These are phyloP conservation scores for Mycena metata DNA, from an alignment of 768 basidiomycete genomes.

Conservation along the genomic window DNA sequence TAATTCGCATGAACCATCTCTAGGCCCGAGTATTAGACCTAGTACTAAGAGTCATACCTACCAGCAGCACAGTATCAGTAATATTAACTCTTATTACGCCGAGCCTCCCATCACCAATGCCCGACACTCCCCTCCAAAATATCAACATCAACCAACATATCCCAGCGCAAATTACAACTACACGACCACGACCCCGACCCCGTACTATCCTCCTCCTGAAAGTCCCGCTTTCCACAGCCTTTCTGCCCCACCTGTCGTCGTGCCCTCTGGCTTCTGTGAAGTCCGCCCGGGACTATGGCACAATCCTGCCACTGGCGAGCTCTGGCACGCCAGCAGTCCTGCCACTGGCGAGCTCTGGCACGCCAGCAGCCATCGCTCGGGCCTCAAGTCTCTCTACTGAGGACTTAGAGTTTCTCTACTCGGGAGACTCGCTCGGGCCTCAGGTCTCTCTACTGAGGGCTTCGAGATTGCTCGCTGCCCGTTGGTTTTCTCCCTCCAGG, in stretches of 20 bases:
- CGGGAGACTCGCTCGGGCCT: no score
- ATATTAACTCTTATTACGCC: slow-evolving; percentile 17
- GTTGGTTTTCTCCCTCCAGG: no score
- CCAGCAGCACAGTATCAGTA: slow-evolving; percentile 15
- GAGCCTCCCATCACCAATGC: not conserved
- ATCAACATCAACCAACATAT: slow-evolving; percentile 13
- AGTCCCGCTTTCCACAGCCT: slow-evolving; percentile 15
- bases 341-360: no score
- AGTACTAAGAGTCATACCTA: slow-evolving; percentile 15
- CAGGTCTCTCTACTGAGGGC: no score
- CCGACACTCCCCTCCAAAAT: slow-evolving; percentile 1
- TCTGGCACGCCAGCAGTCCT: slow-evolving; percentile 32
- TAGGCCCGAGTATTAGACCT: slow-evolving; percentile 16
- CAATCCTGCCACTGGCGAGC: slow-evolving; percentile 31
- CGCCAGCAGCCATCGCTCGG: no score
- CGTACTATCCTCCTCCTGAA: not conserved
- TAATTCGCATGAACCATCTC: not conserved
- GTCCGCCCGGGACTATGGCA: slow-evolving; percentile 26
- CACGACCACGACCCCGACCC: no score
- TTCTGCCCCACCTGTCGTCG: slow-evolving; percentile 21
- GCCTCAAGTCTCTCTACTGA: no score
- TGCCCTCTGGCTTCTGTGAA: slow-evolving; percentile 33
- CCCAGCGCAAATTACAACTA: not conserved
- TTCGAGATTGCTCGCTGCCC: no score
- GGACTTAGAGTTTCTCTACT: no score